A percentile compares a stretch with the other conserved stretches of the same genome.
Conservation (phyloP, 306 rosid species). For the Acacia melanoxylon region DNA sequence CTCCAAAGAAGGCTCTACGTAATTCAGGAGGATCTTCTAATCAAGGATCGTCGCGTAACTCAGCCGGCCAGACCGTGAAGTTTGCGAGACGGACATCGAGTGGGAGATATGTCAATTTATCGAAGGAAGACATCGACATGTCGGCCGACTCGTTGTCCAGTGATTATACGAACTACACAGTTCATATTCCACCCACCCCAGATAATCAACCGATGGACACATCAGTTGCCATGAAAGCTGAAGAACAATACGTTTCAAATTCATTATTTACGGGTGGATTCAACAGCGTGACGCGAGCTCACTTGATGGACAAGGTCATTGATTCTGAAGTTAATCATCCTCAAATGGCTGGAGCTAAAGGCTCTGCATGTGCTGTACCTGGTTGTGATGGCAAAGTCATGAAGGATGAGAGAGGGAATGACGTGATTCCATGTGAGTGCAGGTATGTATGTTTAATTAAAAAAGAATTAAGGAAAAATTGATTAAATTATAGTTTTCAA, state of each 20-base stretch:
- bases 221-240: constrained; percentile 76
- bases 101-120: constrained; percentile 73
- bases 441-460: constrained; percentile 43
- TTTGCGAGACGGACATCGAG: constrained; percentile 88
- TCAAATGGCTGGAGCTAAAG: constrained; percentile 95
- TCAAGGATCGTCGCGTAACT: constrained; percentile 30
- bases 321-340: constrained; percentile 88
- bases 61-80: constrained; percentile 60
- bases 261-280: constrained; percentile 87
- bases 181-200: constrained; percentile 87
- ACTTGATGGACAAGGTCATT: constrained; percentile 90
- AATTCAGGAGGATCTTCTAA: constrained; percentile 55
- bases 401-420: constrained; percentile 90
- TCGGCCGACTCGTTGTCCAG: constrained; percentile 60
- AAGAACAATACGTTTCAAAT: constrained; percentile 87
- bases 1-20: constrained; percentile 60
- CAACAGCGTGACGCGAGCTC: constrained; percentile 87
- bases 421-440: constrained; percentile 84
- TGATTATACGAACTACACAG: constrained; percentile 86
- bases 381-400: constrained; percentile 85
- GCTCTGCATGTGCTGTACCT: constrained; percentile 69
- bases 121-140: constrained; percentile 89
- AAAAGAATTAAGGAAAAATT: too few species aligned
- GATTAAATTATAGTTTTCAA: not conserved
- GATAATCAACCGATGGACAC: constrained; percentile 84